Base-by-base conservation (phyloP, 2,329 filamentous ascomycete species). In the Penicillium decumbens region DNA sequence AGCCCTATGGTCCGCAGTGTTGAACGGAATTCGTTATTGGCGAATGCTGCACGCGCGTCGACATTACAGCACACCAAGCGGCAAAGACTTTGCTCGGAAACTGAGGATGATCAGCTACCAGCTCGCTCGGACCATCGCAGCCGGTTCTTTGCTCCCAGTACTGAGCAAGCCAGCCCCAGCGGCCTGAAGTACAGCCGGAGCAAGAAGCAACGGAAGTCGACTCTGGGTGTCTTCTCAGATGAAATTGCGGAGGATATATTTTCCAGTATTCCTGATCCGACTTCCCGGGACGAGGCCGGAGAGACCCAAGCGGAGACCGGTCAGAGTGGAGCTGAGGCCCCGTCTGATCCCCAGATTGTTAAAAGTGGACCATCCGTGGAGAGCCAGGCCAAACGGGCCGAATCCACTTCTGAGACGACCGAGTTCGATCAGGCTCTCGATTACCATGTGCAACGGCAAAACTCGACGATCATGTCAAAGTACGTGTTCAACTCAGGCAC, bases 191-290 rank as follows among this genome's bases (percentile, higher is more conserved):
- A 62, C 37, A 61, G 53, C 32, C 63, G 65, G 37, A 71, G 50
- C 15, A 75, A 72, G 52, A 72, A 71, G 56, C 62, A 65, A 18
- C 74, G 72, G 46, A 71, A 72, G 47, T 69, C 72, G 12, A 67
- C 67, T 7, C 65, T 80, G 48, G 73, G 71, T 23, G 73, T 80
- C 4, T 80, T 75, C 58, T 80, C 77, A 1, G 78, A 81, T 57
- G 77, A 79, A 54, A 69, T 74, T 4, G 68, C 77, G 24, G 75
- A 79, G 51, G 74, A 77, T 27, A 74, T 74, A 6, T 75, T 79
- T 68, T 63, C 73, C 3, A 70, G 67, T 45, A 62, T 79, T 33
- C 67, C 72, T 7, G 71, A 77, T 55, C 57, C 64, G 20, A 39
- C 45, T 20, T 39, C 45, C 0, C 32, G 47, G 9, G 32, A 45